phyloP scores from a whole-genome alignment of 129 eudicot species.

The Flaveria trinervia region DNA sequence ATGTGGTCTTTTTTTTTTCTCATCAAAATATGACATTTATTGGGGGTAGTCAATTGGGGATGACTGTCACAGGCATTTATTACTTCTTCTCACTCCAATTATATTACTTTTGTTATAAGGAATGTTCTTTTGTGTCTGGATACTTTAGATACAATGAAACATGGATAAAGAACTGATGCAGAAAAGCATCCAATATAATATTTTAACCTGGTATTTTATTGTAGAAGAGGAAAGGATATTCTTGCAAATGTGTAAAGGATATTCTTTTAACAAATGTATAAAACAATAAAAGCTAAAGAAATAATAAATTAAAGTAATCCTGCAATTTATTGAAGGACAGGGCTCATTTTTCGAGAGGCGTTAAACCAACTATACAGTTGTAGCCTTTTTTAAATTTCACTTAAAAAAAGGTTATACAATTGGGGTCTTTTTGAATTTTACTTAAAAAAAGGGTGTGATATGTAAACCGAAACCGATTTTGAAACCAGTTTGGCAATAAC shows the following conservation, averaged over 20 bases:
- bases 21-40: not conserved
- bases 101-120: not conserved
- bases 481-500: no score
- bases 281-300: not conserved
- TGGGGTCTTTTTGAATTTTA: no score
- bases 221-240: not conserved
- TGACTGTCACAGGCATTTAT: not conserved
- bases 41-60: conserved; percentile 7
- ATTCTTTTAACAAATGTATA: not conserved
- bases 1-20: conserved; percentile 24
- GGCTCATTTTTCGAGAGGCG: no score
- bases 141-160: not conserved
- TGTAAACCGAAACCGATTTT: no score
- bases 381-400: no score
- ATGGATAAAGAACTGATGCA: not conserved
- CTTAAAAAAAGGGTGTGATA: no score
- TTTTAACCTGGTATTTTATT: not conserved
- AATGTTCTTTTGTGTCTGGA: not conserved
- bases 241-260: not conserved
- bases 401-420: no score
- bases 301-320: no score
- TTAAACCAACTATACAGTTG: no score
- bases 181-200: not conserved
- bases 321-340: no score
- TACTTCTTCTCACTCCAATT: not conserved